Evolutionary conservation across 1,284 basidiomycete genomes (phyloP).

Genomic region (Singerocomus inundabilis): DNA sequence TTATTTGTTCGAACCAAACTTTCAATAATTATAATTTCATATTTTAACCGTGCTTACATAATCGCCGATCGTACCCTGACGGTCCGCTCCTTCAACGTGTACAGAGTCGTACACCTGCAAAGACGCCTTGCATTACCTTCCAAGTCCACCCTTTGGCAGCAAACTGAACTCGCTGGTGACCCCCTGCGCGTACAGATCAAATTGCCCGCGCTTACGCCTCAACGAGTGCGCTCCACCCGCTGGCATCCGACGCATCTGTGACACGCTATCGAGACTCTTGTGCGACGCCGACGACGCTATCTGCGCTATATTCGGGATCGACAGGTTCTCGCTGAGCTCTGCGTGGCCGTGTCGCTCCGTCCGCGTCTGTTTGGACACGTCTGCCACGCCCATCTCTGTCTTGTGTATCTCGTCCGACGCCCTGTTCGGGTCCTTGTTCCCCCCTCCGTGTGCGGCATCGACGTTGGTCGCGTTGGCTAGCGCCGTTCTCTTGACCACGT

Average conservation of each 20-base stretch:
- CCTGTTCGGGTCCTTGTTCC: background rate
- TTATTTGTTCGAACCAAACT: too few species aligned
- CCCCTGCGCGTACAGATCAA: constrained; percentile 18
- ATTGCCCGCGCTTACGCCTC: constrained; percentile 14
- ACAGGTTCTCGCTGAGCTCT: constrained; percentile 24
- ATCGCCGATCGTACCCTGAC: too few species aligned
- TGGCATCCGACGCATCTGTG: background rate
- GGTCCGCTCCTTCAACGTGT: too few species aligned
- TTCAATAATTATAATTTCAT: too few species aligned
- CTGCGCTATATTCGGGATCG: constrained; percentile 16
- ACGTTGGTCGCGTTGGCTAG: constrained; percentile 23
- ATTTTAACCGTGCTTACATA: too few species aligned
- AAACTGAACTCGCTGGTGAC: constrained; percentile 20
- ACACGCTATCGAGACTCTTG: constrained; percentile 4
- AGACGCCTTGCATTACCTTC: too few species aligned
- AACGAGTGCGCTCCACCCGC: background rate
- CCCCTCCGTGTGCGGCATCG: background rate
- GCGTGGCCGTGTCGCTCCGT: constrained; percentile 10
- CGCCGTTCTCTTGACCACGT: constrained; percentile 10
- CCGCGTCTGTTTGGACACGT: constrained; percentile 12
- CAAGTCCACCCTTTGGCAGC: background rate
- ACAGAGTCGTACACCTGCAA: too few species aligned
- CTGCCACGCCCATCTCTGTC: background rate
- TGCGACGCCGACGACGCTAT: background rate
- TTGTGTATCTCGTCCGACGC: background rate